These are phyloP conservation scores for Meira nashicola DNA, from an alignment of 1,284 basidiomycete species.

Conservation along the genomic window DNA sequence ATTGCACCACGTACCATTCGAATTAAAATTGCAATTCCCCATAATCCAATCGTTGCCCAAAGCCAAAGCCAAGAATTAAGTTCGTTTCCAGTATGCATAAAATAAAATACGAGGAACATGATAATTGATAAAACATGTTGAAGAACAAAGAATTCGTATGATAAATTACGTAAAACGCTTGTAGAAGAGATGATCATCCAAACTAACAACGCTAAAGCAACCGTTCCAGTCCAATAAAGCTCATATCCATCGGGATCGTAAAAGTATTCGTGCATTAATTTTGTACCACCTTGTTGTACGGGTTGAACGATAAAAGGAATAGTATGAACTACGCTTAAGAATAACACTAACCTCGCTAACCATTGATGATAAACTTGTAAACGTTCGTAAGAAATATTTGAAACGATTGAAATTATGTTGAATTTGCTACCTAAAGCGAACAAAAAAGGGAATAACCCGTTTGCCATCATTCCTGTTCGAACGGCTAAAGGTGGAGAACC, in stretches of 20 bases:
- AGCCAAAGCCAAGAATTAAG: slow-evolving; percentile 21
- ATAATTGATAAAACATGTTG: slow-evolving; percentile 36
- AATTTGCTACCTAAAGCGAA: slow-evolving; percentile 36
- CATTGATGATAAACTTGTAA: slow-evolving; percentile 46
- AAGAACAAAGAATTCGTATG: slow-evolving; percentile 47
- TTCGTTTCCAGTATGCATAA: slow-evolving; percentile 30
- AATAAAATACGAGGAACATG: slow-evolving; percentile 39
- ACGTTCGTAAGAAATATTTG: slow-evolving; percentile 38
- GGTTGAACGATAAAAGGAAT: slow-evolving; percentile 43
- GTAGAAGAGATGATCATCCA: slow-evolving; percentile 13
- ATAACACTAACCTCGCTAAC: slow-evolving; percentile 37
- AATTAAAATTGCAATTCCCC: slow-evolving; percentile 27
- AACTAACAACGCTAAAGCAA: background rate
- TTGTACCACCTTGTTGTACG: slow-evolving; percentile 26
- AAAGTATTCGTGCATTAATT: slow-evolving; percentile 21
- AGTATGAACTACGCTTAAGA: slow-evolving; percentile 40
- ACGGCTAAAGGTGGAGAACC: slow-evolving; percentile 39
- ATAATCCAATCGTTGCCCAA: slow-evolving; percentile 29
- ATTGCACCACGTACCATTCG: background rate
- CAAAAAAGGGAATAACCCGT: slow-evolving; percentile 44
- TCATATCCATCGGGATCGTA: background rate
- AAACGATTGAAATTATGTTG: slow-evolving; percentile 42
- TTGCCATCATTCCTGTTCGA: slow-evolving; percentile 39
- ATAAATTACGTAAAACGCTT: slow-evolving; percentile 28
- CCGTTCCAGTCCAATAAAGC: background rate